These are phyloP conservation scores for Xylaria sp. DNA, from an alignment of 2,329 filamentous ascomycete genomes.

Conservation along the genomic window DNA sequence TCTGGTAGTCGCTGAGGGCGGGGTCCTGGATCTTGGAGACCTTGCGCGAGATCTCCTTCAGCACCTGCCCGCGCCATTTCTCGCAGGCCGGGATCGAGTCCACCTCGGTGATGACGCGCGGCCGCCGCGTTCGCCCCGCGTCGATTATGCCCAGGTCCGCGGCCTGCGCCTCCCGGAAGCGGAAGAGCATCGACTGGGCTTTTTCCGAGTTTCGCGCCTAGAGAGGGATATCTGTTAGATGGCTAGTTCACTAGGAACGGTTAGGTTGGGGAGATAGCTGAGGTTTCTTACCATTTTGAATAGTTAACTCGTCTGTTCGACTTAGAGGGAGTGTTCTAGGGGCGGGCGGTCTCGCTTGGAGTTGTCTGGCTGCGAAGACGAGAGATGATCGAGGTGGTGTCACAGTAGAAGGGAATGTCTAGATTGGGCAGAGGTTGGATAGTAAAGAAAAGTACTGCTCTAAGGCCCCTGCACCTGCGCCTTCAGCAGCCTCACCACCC, in stretches of 20 bases:
- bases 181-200: constrained; percentile 99
- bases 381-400: background rate
- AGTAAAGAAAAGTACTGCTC: constrained; percentile 23
- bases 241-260: background rate
- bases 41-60: constrained; percentile 97
- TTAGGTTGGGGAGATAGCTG: background rate
- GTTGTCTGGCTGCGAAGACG: background rate
- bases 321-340: background rate
- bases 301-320: constrained; percentile 2
- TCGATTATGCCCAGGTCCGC: constrained; percentile 66
- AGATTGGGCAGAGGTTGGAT: background rate
- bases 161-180: constrained; percentile 88
- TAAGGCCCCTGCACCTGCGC: constrained; percentile 23
- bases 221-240: background rate
- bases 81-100: constrained; percentile 88
- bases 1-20: constrained; percentile 93
- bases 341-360: too few relatives aligned
- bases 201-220: constrained; percentile 98
- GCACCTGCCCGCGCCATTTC: constrained; percentile 97
- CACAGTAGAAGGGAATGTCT: background rate
- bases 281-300: constrained; percentile 48
- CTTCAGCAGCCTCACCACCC: constrained; percentile 34
- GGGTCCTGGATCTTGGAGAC: constrained; percentile 95
- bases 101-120: constrained; percentile 89
- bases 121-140: constrained; percentile 86